A percentile compares a stretch with the other conserved stretches of the same genome.
These are phyloP conservation scores for Tricholoma hemisulphureum DNA, from an alignment of 768 basidiomycete genomes.

Conservation along the genomic window DNA sequence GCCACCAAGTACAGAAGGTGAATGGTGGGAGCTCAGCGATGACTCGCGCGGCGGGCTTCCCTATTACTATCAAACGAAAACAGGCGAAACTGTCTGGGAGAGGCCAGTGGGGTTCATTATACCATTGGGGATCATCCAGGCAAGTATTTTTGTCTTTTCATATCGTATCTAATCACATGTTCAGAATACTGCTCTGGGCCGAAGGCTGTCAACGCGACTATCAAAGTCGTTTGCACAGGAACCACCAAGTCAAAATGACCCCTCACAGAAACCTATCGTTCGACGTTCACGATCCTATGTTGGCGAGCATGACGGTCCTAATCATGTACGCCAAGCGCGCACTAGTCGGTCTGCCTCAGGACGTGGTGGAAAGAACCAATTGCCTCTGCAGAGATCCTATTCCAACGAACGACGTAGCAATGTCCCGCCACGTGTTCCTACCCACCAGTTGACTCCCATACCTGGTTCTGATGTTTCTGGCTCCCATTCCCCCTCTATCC, in stretches of 20 bases:
- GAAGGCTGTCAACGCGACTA: conserved; percentile 58
- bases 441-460: conserved; percentile 57
- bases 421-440: conserved; percentile 26
- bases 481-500: conserved; percentile 50
- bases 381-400: conserved; percentile 26
- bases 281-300: conserved; percentile 39
- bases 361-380: conserved; percentile 10
- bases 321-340: conserved; percentile 28
- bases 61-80: conserved; percentile 94
- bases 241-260: conserved; percentile 7
- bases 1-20: conserved; percentile 80
- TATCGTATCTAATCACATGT: conserved; percentile 7
- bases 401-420: conserved; percentile 28
- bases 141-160: conserved; percentile 24
- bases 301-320: conserved; percentile 28
- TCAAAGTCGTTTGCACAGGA: conserved; percentile 32
- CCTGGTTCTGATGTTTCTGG: conserved; percentile 67
- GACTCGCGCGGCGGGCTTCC: conserved; percentile 78
- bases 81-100: conserved; percentile 90
- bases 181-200: conserved; percentile 71
- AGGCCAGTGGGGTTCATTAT: conserved; percentile 89
- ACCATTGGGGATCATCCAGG: conserved; percentile 86
- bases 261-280: conserved; percentile 17
- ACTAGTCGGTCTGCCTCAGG: conserved; percentile 29
- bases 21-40: conserved; percentile 96